Conservation (phyloP, 2,329 filamentous ascomycete genomes). For the Whalleya microplaca region DNA sequence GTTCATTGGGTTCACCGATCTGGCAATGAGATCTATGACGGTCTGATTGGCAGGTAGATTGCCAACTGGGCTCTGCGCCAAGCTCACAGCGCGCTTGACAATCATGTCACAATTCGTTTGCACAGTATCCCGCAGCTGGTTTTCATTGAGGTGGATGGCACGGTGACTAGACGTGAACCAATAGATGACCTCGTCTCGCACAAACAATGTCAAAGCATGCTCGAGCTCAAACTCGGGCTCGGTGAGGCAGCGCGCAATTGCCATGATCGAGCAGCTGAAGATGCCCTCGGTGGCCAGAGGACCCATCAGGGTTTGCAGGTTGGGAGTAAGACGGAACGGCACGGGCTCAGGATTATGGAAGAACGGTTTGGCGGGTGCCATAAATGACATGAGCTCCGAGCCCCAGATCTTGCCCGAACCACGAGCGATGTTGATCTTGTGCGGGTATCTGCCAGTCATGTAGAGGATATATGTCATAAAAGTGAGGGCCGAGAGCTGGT, state of each 20-base stretch:
- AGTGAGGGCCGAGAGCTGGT: conserved; percentile 90
- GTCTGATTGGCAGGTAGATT: conserved; percentile 96
- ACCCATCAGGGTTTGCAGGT: conserved; percentile 94
- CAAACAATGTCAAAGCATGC: conserved; percentile 91
- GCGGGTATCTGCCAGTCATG: conserved; percentile 94
- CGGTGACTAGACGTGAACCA: conserved; percentile 88
- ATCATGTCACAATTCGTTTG: conserved; percentile 88
- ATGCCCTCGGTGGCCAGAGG: conserved; percentile 95
- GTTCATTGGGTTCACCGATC: conserved; percentile 89
- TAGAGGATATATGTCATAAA: conserved; percentile 99
- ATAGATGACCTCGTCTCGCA: conserved; percentile 96
- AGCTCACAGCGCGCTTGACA: conserved; percentile 83
- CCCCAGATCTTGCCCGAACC: conserved; percentile 94
- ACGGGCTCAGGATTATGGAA: conserved; percentile 96
- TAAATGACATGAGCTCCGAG: conserved; percentile 87
- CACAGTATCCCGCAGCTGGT: conserved; percentile 76
- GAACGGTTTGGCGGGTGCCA: conserved; percentile 81
- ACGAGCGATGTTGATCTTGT: conserved; percentile 91
- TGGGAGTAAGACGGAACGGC: conserved; percentile 95
- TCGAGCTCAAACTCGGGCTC: conserved; percentile 91
- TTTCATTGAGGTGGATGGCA: conserved; percentile 60
- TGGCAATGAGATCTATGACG: conserved; percentile 91
- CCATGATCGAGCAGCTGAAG: conserved; percentile 94
- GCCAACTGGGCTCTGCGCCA: conserved; percentile 77
- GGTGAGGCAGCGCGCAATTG: conserved; percentile 90